Conservation (phyloP, 345 rosid species). For the Chamaenerion angustifolium region DNA sequence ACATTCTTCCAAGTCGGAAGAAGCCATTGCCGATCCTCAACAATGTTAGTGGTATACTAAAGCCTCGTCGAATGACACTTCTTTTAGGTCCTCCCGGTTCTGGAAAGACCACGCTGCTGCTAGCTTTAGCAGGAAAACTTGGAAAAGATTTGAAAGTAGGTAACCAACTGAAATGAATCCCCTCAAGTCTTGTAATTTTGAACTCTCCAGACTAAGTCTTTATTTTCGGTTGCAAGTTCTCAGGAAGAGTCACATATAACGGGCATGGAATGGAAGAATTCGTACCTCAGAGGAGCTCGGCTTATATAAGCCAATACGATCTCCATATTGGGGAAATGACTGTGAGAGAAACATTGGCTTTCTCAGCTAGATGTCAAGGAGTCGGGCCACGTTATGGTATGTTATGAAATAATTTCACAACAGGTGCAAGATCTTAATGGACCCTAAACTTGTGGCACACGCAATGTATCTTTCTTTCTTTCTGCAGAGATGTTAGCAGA, state of each 20-base stretch:
- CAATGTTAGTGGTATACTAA: conserved; percentile 43
- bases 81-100: conserved; percentile 54
- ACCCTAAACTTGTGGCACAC: not conserved
- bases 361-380: conserved; percentile 57
- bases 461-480: too few species aligned
- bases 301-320: conserved; percentile 52
- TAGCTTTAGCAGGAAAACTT: conserved; percentile 48
- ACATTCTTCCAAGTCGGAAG: conserved; percentile 39
- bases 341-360: conserved; percentile 51
- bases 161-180: conserved; percentile 1
- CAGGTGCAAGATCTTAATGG: not conserved
- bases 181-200: too few species aligned
- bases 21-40: conserved; percentile 27
- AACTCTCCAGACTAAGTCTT: not conserved
- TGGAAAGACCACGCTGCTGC: conserved; percentile 43
- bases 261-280: conserved; percentile 56
- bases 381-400: conserved; percentile 44
- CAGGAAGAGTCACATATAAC: conserved; percentile 48
- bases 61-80: conserved; percentile 39
- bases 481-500: conserved; percentile 54
- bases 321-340: conserved; percentile 55
- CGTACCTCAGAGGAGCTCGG: conserved; percentile 47
- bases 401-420: not conserved
- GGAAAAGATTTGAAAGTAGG: conserved; percentile 38
- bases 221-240: conserved; percentile 19